phyloP scores from a whole-genome alignment of 1,284 basidiomycete species.

The Apiotrichum veenhuisii region DNA sequence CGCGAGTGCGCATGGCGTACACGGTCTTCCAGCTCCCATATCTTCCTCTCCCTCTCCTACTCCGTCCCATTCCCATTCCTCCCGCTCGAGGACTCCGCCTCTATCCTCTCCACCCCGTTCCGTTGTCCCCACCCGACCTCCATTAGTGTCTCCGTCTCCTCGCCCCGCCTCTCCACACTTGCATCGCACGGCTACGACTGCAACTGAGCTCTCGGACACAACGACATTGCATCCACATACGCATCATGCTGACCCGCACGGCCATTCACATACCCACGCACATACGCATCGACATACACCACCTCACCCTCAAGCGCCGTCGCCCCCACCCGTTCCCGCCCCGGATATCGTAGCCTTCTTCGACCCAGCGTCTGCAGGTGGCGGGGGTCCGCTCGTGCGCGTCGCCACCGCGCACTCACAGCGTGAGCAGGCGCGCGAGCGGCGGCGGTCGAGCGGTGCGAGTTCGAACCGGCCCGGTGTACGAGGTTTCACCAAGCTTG shows the following conservation, averaged over 20 bases:
- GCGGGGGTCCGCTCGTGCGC: conserved; percentile 35
- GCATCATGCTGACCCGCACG: background rate
- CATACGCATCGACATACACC: background rate
- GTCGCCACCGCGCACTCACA: conserved; percentile 30
- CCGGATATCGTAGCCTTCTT: conserved; percentile 33
- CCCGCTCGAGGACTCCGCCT: background rate
- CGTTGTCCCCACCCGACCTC: background rate
- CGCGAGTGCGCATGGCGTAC: too few species aligned
- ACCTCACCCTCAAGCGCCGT: background rate
- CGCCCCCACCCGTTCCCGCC: conserved; percentile 2
- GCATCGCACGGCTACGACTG: background rate
- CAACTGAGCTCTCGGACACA: background rate
- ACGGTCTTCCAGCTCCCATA: too few species aligned
- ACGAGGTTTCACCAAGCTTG: background rate
- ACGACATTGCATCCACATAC: background rate
- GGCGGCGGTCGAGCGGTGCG: background rate
- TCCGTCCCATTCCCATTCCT: background rate
- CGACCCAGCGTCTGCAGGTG: conserved; percentile 36
- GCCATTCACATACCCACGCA: background rate
- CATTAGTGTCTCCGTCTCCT: background rate
- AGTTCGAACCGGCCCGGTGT: background rate
- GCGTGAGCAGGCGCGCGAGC: background rate
- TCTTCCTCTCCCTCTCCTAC: too few species aligned
- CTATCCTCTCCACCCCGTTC: background rate
- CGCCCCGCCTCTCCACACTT: background rate